phyloP scores from a whole-genome alignment of 371 early-diverging fungal species.

The Syncephalastrum racemosum region DNA sequence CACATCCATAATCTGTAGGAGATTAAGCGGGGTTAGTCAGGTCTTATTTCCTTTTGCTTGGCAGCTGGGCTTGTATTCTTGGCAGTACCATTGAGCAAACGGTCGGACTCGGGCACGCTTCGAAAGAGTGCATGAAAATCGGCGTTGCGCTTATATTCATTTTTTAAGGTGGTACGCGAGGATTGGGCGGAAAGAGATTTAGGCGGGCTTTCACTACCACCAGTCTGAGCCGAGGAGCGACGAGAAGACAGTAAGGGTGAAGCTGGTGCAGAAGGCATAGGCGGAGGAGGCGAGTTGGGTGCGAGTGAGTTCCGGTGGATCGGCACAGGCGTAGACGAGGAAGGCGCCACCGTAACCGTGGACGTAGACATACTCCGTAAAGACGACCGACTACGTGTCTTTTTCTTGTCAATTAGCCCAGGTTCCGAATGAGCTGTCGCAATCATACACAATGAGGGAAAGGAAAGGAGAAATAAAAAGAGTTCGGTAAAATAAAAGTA shows the following conservation, averaged over 20 bases:
- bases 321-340: conserved; percentile 10
- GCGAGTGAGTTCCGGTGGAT: not conserved
- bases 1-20: conserved; percentile 80
- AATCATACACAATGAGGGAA: conserved; percentile 10
- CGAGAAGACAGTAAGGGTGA: not conserved
- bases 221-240: not conserved
- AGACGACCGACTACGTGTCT: not conserved
- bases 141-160: conserved; percentile 35
- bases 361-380: conserved; percentile 1
- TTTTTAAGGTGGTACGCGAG: conserved; percentile 30
- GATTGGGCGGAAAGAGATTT: conserved; percentile 8
- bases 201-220: not conserved
- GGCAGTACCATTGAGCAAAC: conserved; percentile 61
- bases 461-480: not conserved
- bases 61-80: not conserved
- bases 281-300: not conserved
- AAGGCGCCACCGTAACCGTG: conserved; percentile 3
- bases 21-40: not conserved
- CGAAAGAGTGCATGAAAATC: conserved; percentile 68
- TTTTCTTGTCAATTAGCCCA: not conserved
- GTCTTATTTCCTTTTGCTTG: not conserved
- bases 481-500: no score
- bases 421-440: not conserved
- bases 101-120: conserved; percentile 62
- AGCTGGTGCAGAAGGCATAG: not conserved